Evolutionary conservation across 768 basidiomycete species (phyloP), one percentile per base, ranked within the genome.

Genomic region (Pluteus cervinus): DNA sequence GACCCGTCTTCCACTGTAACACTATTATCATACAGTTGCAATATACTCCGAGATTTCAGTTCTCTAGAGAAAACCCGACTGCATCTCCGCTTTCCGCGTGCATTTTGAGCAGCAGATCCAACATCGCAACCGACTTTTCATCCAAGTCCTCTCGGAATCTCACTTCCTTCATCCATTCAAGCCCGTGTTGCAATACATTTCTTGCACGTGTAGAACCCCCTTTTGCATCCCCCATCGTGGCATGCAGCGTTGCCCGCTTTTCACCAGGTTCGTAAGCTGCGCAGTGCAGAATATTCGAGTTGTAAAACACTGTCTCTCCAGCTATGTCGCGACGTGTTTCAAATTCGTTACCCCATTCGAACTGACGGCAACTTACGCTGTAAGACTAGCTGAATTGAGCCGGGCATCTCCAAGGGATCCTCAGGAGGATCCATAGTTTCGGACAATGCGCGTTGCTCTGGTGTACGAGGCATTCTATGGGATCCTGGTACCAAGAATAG

Each of bases 261-360:
- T 54, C 52, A 14, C 53, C 53, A 1, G 69, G 60, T 41, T 66
- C 67, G 53, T 88, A 88, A 5, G 69, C 65, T 4, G 77, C 84
- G 39, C 81, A 82, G 47, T 88, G 86, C 7, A 88, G 62, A 40
- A 87, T 79, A 52, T 88, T 87, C 45, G 71, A 76, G 51, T 85
- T 84, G 55, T 88, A 87, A 55, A 88, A 87, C 16, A 83, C 81
- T 0, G 80, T 81, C 41, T 88, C 79, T 0, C 85, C 83, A 0
- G 77, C 83, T 81, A 45, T n/a, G n/a, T n/a, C n/a, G n/a, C n/a
- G n/a, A n/a, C n/a, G n/a, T n/a, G n/a, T n/a, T n/a, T n/a, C n/a
- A n/a, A n/a, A n/a, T n/a, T n/a, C n/a, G n/a, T n/a, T n/a, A n/a
- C n/a, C n/a, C n/a, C n/a, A n/a, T n/a, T n/a, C n/a, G n/a, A n/a